Percentiles rank a stretch among this genome's conserved stretches.
These are phyloP conservation scores for Salix exigua DNA, from an alignment of 345 rosid species.

Conservation along the genomic window DNA sequence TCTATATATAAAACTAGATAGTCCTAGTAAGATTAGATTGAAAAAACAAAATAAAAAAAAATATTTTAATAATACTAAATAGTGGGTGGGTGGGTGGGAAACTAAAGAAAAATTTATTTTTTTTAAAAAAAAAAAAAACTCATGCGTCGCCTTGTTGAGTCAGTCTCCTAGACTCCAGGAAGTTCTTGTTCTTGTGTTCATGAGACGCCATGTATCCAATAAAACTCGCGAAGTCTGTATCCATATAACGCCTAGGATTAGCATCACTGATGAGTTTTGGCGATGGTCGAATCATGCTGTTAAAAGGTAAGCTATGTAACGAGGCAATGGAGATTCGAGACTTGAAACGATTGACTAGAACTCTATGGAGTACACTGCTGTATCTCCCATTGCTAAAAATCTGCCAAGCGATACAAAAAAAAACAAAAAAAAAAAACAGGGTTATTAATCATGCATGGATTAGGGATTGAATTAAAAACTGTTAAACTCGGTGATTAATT, in stretches of 20 bases:
- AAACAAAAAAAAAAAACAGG: background rate
- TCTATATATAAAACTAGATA: no score
- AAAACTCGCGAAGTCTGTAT: slow-evolving; percentile 31
- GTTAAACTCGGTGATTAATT: background rate
- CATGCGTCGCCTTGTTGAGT: background rate
- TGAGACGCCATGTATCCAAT: slow-evolving; percentile 22
- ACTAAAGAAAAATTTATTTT: no score
- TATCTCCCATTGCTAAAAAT: slow-evolving; percentile 42
- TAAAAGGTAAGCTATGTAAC: slow-evolving; percentile 28
- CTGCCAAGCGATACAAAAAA: slow-evolving; percentile 1
- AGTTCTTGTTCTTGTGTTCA: slow-evolving; percentile 26
- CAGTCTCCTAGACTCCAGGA: slow-evolving; percentile 31
- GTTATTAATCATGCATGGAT: no score
- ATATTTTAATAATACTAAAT: no score
- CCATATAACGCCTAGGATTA: slow-evolving; percentile 33
- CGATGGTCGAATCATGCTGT: slow-evolving; percentile 20
- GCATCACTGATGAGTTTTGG: slow-evolving; percentile 22
- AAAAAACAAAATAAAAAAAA: no score
- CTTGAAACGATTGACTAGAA: slow-evolving; percentile 17
- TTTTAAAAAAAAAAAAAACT: no score
- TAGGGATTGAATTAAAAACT: background rate
- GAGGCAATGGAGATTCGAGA: slow-evolving; percentile 39
- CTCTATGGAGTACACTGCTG: slow-evolving; percentile 42
- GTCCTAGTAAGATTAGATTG: no score
- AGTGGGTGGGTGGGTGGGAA: no score